Base-by-base conservation (phyloP, 176 grass and related monocot species). In the Triticum timopheevii region DNA sequence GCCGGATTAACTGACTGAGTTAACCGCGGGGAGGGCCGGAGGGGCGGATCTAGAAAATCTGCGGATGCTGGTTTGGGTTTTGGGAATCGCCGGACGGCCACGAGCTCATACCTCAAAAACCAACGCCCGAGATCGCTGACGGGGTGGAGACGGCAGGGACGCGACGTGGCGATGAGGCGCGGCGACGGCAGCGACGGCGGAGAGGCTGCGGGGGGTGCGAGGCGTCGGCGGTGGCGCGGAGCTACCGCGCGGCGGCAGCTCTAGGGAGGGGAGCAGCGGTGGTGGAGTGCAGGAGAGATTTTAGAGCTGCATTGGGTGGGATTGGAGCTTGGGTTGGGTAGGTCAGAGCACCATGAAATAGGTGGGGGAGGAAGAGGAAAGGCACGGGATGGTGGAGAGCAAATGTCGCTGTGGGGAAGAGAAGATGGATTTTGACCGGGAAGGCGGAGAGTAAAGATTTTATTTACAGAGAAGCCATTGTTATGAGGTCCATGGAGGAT, bases 241-340 rank as follows among this genome's bases (percentile, higher is more conserved):
- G 65, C 65, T 68, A 34, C 74, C 15, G 47, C 16, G 10, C 74
- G 47, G 74, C 74, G 8, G 47, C 27, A 22, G 74, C 27, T 77
- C 56, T 59, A 9, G 56, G 74, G 8, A 77, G 25, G 25, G 74
- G 47, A 54, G 47, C 47, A 77, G 47, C 74, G 45, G 47, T 12
- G 74, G 74, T 56, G 8, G 74, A 77, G 47, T 77, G 6, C 0
- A 52, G 74, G 47, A 16, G 74, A 56, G 74, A 77, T 56, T 77
- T 77, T 77, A 77, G 74, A 77, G 74, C 47, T 56, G 74, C 74
- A 76, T 76, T 76, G 49, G 74, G 74, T 77, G 16, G 74, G 74
- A 77, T 54, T 77, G 74, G 47, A 52, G 44, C 71, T 31, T 27
- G 44, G 42, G 73, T 30, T 25, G 44, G 44, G 73, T 50, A 56